These are phyloP conservation scores for Auricularia auricula-judae DNA, from an alignment of 768 basidiomycete species.

Conservation along the genomic window DNA sequence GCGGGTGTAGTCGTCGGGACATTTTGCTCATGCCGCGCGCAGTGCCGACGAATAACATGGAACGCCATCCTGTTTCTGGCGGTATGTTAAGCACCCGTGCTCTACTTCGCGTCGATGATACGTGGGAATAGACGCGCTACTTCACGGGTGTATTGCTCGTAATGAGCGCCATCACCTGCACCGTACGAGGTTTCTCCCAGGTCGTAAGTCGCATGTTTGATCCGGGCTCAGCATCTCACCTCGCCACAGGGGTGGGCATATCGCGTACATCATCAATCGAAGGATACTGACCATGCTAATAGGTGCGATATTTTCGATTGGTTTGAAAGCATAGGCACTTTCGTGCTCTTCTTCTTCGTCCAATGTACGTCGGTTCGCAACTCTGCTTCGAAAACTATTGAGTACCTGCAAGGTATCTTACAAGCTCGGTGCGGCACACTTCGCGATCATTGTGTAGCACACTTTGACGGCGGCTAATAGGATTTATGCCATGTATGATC, in stretches of 20 bases:
- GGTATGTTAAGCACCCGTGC: neutral
- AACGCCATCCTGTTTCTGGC: neutral
- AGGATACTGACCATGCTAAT: no score
- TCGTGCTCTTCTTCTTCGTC: neutral
- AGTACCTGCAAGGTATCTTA: neutral
- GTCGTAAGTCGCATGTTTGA: neutral
- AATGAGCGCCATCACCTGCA: neutral
- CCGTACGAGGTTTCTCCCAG: neutral
- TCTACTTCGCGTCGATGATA: neutral
- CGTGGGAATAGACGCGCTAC: conserved; percentile 1
- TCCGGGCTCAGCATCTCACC: neutral
- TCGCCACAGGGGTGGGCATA: neutral
- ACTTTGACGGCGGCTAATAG: neutral
- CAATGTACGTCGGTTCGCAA: neutral
- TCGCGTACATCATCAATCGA: neutral
- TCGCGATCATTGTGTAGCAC: neutral
- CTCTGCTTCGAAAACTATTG: neutral
- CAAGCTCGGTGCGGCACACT: neutral
- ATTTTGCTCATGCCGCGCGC: neutral
- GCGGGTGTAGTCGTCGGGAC: neutral
- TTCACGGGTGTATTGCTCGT: neutral
- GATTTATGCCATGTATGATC: neutral
- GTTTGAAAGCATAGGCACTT: neutral
- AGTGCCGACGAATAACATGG: neutral
- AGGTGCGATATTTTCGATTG: conserved; percentile 1